Conservation (phyloP, 306 rosid species). For the Cajanus cajan region DNA sequence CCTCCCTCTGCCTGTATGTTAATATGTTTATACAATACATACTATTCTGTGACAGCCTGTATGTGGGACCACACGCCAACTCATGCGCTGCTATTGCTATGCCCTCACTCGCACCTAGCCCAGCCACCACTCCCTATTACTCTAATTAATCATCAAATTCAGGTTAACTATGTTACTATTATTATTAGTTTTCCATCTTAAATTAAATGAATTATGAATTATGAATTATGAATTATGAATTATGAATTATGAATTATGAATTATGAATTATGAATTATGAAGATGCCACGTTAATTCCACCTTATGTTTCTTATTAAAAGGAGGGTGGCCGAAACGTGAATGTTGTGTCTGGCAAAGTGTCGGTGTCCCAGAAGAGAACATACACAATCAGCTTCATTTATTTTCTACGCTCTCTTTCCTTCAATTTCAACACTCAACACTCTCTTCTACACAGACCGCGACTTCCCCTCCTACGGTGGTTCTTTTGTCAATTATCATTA, state of each 20-base stretch:
- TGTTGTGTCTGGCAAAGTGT: slow-evolving; percentile 38
- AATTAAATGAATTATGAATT: too few species aligned
- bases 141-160: background rate
- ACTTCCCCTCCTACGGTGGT: slow-evolving; percentile 38
- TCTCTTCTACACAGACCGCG: slow-evolving; percentile 23
- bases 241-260: too few species aligned
- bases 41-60: slow-evolving; percentile 58
- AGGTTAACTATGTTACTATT: background rate
- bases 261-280: too few species aligned
- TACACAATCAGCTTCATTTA: background rate
- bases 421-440: background rate
- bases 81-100: slow-evolving; percentile 10
- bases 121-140: too few species aligned
- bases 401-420: slow-evolving; percentile 11
- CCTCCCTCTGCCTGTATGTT: too few species aligned
- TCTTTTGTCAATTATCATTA: slow-evolving; percentile 27
- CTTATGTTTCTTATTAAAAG: background rate
- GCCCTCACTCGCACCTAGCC: too few species aligned
- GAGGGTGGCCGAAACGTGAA: slow-evolving; percentile 30
- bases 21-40: background rate
- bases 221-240: too few species aligned
- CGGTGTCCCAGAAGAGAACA: slow-evolving; percentile 42
- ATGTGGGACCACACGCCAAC: slow-evolving; percentile 51
- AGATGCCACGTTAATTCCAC: too few species aligned
- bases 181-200: background rate